Conservation (phyloP, 441 rosid genomes). For the Biscutella laevigata region DNA sequence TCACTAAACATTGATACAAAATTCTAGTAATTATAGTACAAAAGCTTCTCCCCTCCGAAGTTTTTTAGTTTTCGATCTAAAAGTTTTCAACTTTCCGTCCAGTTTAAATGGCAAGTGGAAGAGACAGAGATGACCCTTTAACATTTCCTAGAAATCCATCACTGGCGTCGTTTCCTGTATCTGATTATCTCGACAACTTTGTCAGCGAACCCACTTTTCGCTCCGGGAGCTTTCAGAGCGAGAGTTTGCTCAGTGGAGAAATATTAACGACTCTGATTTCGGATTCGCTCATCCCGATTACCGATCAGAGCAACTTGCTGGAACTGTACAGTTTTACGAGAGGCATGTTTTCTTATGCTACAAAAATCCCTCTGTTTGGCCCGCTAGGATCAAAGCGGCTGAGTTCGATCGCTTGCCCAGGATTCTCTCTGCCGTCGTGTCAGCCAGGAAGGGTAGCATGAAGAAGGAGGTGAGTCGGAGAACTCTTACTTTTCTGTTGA, state of each 20-base stretch:
- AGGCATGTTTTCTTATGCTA: slow-evolving; percentile 87
- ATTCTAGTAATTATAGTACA: too few species aligned
- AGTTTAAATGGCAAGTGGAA: slow-evolving; percentile 45
- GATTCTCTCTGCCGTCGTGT: slow-evolving; percentile 73
- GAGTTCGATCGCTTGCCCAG: slow-evolving; percentile 97
- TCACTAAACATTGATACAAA: too few species aligned
- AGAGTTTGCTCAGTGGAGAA: slow-evolving; percentile 13
- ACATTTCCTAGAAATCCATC: slow-evolving; percentile 38
- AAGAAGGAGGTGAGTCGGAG: slow-evolving; percentile 54
- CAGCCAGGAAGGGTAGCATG: slow-evolving; percentile 56
- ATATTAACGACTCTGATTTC: slow-evolving; percentile 43
- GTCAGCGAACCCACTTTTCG: slow-evolving; percentile 47
- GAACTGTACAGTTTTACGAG: slow-evolving; percentile 64
- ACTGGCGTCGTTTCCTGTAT: slow-evolving; percentile 49
- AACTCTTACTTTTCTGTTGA: too few species aligned
- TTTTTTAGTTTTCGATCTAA: slow-evolving; percentile 18
- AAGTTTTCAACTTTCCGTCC: slow-evolving; percentile 2
- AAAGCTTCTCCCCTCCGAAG: slow-evolving; percentile 10
- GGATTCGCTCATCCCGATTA: too few species aligned
- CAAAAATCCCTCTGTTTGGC: slow-evolving; percentile 87
- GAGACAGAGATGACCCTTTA: slow-evolving; percentile 50
- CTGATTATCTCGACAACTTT: slow-evolving; percentile 43
- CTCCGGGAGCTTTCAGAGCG: slow-evolving; percentile 73
- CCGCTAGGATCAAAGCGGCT: slow-evolving; percentile 84
- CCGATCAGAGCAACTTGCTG: slow-evolving; percentile 45